These are phyloP conservation scores for Chrysopogon serrulatus DNA, from an alignment of 176 grass and related monocot species.

Conservation along the genomic window DNA sequence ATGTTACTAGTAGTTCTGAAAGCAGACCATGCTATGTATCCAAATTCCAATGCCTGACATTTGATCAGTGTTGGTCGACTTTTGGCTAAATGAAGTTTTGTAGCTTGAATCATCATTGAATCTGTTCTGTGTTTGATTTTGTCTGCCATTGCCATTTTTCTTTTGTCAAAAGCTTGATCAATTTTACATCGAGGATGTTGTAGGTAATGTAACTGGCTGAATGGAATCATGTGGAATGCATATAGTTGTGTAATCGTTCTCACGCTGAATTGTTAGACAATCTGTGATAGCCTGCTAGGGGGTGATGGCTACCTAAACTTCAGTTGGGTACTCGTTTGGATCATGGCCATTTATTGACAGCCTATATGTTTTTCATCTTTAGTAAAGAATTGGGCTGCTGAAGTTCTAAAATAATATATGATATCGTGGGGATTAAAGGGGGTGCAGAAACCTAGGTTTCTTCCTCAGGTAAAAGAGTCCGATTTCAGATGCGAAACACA, in stretches of 20 bases:
- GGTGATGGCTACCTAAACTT: neutral
- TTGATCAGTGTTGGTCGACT: neutral
- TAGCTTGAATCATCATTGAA: neutral
- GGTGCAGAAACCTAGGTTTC: neutral
- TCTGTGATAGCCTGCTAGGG: no score
- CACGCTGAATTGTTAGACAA: no score
- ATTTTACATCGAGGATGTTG: neutral
- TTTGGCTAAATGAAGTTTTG: slow-evolving; percentile 25
- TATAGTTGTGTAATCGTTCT: neutral
- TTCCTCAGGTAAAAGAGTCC: no score
- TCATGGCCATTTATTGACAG: neutral
- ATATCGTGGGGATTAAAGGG: neutral
- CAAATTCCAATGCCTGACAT: slow-evolving; percentile 8
- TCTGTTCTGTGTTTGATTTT: neutral
- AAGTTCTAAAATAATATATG: no score
- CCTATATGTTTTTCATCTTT: no score
- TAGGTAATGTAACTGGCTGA: neutral
- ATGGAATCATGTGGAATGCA: neutral
- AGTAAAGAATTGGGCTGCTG: no score
- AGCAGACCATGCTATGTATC: slow-evolving; percentile 20
- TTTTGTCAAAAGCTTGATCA: neutral
- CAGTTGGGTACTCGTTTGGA: neutral
- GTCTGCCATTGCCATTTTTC: neutral
- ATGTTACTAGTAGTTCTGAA: slow-evolving; percentile 30
- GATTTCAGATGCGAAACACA: neutral